Evolutionary conservation across 331 rosid species (phyloP), one percentile per base, ranked within the genome.

Genomic region (Erythrophleum ivorense): DNA sequence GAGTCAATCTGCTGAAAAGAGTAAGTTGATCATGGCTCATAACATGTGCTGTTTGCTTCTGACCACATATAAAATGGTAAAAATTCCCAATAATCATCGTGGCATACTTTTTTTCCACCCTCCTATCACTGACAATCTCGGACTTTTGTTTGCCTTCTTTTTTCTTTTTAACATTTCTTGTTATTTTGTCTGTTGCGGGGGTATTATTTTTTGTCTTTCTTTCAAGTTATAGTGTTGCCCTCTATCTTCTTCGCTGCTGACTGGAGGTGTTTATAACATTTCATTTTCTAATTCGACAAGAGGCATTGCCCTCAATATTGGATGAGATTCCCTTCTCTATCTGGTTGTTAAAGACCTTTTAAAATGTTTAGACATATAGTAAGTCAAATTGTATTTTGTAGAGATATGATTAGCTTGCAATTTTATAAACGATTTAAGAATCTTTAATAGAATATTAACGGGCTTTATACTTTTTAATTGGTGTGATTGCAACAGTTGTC

Each of bases 1-100:
- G 98, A 83, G 98, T 91, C 89, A 90, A 58, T 88, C 83, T 95
- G 82, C 90, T 95, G 85, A 95, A 95, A 84, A 90, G 97, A 85
- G 98, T 93, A 87, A 85, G 92, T 70, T 74, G 43, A 46, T 53
- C 24, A 38, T 58, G 83, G 63, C 60, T 52, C 40, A 14, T 63
- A 63, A 33, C 43, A 54, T 62, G 49, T 59, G 49, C 4, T 29
- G 16, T 43, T 15, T 52, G 21, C 36, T 68, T 74, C 38, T 45
- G 31, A 55, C 18, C 50, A 7, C 15, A 64, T 3, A 43, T 76
- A 68, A 38, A 41, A 58, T 48, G 15, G 49, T 7, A 24, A 41
- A 55, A 43, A 19, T 40, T 16, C 43, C 53, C 65, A 53, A 63
- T 65, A 43, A 33, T 41, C 73, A 7, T 78, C 16, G 9, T 19